Percentiles rank a stretch among this genome's conserved stretches.
phyloP scores from a whole-genome alignment of 2,329 filamentous ascomycete genomes.

The Nemania sp. region DNA sequence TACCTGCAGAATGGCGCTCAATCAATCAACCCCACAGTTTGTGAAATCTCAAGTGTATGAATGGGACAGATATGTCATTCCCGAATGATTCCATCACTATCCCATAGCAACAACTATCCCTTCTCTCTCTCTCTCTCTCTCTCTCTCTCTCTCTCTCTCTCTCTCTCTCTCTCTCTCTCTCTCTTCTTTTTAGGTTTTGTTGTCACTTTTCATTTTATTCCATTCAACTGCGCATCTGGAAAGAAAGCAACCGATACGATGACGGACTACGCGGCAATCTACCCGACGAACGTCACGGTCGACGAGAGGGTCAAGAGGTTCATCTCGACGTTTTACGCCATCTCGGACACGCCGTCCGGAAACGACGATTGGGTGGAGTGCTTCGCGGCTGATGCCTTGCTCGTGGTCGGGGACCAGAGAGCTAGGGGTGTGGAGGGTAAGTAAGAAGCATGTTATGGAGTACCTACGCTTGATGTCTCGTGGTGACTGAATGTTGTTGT shows the following conservation, averaged over 20 bases:
- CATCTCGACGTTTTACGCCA: slow-evolving; percentile 49
- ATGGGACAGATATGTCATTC: too few relatives aligned
- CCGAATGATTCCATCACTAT: too few relatives aligned
- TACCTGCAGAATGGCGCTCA: too few relatives aligned
- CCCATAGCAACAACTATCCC: too few relatives aligned
- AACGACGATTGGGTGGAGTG: slow-evolving; percentile 50
- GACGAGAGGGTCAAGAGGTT: slow-evolving; percentile 41
- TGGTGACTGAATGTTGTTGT: too few relatives aligned
- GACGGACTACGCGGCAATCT: slow-evolving; percentile 35
- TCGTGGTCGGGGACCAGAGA: slow-evolving; percentile 48
- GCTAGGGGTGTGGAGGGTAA: slow-evolving; percentile 44
- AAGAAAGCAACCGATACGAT: neutral
- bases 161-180: neutral
- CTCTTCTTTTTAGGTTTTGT: neutral
- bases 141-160: neutral
- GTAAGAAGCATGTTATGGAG: slow-evolving; percentile 3
- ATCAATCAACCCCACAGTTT: too few relatives aligned
- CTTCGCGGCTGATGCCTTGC: slow-evolving; percentile 48
- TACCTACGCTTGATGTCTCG: neutral
- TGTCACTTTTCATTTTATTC: neutral
- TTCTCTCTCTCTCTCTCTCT: neutral
- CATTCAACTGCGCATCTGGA: neutral
- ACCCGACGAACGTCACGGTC: slow-evolving; percentile 33
- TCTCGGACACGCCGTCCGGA: slow-evolving; percentile 48
- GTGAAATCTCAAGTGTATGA: too few relatives aligned